phyloP scores from a whole-genome alignment of 192 early-diverging fungal species.

The Coemansia sp. region DNA sequence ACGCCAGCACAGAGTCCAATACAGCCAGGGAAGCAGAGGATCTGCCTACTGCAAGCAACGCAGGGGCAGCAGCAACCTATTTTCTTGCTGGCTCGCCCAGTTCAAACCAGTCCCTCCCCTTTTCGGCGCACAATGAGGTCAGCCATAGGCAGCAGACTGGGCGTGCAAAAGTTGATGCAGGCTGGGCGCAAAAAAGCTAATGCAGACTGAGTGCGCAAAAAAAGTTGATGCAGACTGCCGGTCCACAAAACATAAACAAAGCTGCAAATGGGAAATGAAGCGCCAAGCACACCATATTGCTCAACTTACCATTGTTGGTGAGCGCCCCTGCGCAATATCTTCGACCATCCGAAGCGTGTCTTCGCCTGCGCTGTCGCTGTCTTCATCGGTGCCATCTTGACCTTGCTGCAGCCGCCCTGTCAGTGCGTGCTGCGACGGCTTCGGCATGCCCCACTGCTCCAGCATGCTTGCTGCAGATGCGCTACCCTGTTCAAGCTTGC shows the following conservation, averaged over 20 bases:
- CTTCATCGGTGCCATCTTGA: background rate
- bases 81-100: background rate
- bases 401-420: conserved; percentile 5
- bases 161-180: conserved; percentile 16
- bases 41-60: background rate
- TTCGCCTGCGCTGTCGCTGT: conserved; percentile 11
- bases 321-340: conserved; percentile 11
- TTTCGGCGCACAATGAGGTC: background rate
- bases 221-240: conserved; percentile 1
- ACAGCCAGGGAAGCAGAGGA: background rate
- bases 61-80: background rate
- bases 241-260: background rate
- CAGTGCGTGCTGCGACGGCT: background rate
- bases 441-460: conserved; percentile 49
- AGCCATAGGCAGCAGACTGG: conserved; percentile 1
- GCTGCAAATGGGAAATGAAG: background rate
- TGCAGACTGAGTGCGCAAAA: background rate
- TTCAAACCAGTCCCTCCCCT: background rate
- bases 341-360: conserved; percentile 7
- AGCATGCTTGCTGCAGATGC: conserved; percentile 31
- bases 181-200: background rate
- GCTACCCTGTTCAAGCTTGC: conserved; percentile 30
- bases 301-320: conserved; percentile 17
- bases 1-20: background rate
- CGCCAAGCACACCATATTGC: background rate